Evolutionary conservation across 2,329 filamentous ascomycete genomes (phyloP), one percentile per base, ranked within the genome.

Genomic region (Fusarium devonianum): DNA sequence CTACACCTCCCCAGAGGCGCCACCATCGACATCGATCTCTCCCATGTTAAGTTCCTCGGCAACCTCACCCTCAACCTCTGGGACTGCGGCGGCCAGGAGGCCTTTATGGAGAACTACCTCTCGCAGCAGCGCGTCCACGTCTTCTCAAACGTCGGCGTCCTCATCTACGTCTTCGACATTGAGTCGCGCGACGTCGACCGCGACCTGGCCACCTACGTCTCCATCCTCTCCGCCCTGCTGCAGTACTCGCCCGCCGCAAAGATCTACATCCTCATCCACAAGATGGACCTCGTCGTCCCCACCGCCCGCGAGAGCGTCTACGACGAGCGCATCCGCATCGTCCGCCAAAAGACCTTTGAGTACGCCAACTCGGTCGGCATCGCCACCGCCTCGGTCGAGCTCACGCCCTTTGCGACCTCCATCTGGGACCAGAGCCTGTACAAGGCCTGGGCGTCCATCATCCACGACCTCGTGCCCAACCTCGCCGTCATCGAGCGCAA

Each of bases 111-210:
- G 70, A 97, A 96, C 72, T 99, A 97, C 76, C 87, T 99, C 54
- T 92, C 90, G 12, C 90, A 95, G 67, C 94, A 97, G 75, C 90
- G 94, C 52, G 87, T 91, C 46, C 94, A 97, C 74, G 93, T 99
- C 72, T 99, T 99, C 77, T 91, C 88, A 67, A 93, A 94, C 70
- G 94, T 97, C 54, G 93, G 92, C 39, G 94, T 97, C 40, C 84
- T 99, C 49, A 97, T 99, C 73, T 99, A 99, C 77, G 94, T 99
- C 72, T 99, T 99, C 75, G 94, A 99, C 71, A 95, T 97, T 62
- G 94, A 97, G 72, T 96, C 90, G 13, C 88, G 92, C 69, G 94
- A 97, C 71, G 91, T 96, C 65, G 90, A 94, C 56, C 88, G 91
- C 64, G 94, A 99, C 71, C 84, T 97, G 41, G 86, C 93, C 48